Evolutionary conservation across 2,329 filamentous ascomycete genomes (phyloP).

Genomic region (Fusarium sp.): DNA sequence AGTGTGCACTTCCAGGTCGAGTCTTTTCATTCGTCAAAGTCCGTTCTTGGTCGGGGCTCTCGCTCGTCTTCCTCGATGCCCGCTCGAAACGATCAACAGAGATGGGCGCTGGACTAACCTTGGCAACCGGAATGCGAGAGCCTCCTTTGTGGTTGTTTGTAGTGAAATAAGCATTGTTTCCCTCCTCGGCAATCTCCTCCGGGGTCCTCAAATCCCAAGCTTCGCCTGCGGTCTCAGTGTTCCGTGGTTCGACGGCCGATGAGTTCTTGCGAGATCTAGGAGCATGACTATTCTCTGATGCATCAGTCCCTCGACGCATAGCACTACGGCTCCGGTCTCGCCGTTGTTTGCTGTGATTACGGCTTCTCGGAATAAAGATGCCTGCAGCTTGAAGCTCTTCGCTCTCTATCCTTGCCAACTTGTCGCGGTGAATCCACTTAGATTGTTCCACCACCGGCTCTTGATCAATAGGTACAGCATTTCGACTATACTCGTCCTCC

Average conservation of each 20-base stretch:
- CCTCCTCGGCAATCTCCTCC: constrained; percentile 77
- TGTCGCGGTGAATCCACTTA: constrained; percentile 89
- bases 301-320: constrained; percentile 49
- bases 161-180: constrained; percentile 63
- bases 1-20: constrained; percentile 76
- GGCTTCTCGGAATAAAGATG: constrained; percentile 67
- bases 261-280: constrained; percentile 60
- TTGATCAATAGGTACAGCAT: constrained; percentile 44
- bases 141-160: constrained; percentile 66
- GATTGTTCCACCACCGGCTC: constrained; percentile 66
- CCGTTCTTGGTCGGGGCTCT: constrained; percentile 66
- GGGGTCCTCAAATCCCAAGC: constrained; percentile 80
- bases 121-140: constrained; percentile 89
- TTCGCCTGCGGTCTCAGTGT: constrained; percentile 56
- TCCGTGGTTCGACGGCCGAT: constrained; percentile 52
- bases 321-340: constrained; percentile 52
- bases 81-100: constrained; percentile 78
- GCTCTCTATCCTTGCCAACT: constrained; percentile 83
- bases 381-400: constrained; percentile 83
- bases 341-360: constrained; percentile 63
- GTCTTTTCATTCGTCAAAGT: constrained; percentile 67
- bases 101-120: constrained; percentile 80
- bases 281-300: constrained; percentile 44
- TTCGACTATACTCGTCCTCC: constrained; percentile 44
- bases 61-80: constrained; percentile 72